phyloP scores from a whole-genome alignment of 2,329 filamentous ascomycete genomes.

The Penicillium nordicum region DNA sequence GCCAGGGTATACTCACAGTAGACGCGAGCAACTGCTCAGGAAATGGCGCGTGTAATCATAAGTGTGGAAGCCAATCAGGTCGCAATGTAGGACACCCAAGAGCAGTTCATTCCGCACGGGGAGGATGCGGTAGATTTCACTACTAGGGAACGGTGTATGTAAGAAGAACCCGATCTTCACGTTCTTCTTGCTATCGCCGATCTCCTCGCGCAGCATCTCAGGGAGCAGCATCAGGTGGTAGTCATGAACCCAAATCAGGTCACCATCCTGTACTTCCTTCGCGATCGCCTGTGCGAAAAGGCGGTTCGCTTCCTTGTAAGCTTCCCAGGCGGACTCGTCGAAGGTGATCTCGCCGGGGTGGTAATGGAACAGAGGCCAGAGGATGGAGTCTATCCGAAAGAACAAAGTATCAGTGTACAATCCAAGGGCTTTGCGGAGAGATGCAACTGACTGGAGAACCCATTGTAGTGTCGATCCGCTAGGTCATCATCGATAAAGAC shows the following conservation, averaged over 20 bases:
- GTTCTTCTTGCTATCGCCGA: constrained; percentile 76
- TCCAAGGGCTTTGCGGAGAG: background rate
- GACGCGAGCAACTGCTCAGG: constrained; percentile 91
- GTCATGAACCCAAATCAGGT: constrained; percentile 97
- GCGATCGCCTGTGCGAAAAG: constrained; percentile 86
- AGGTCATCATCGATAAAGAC: constrained; percentile 93
- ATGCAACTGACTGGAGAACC: constrained; percentile 75
- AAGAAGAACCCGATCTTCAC: constrained; percentile 98
- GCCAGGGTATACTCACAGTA: constrained; percentile 58
- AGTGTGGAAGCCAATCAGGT: constrained; percentile 95
- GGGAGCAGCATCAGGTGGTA: constrained; percentile 98
- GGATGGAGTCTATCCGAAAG: constrained; percentile 70
- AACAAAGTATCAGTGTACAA: constrained; percentile 10
- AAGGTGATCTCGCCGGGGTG: constrained; percentile 98
- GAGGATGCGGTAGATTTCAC: constrained; percentile 92
- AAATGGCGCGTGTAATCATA: constrained; percentile 99
- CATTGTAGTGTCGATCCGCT: constrained; percentile 94
- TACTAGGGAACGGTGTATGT: constrained; percentile 94
- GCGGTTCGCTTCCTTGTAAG: constrained; percentile 88
- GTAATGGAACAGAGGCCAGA: constrained; percentile 98
- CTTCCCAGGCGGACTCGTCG: constrained; percentile 89
- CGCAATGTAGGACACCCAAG: constrained; percentile 83
- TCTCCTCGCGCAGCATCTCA: constrained; percentile 88
- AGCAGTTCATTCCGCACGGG: constrained; percentile 88
- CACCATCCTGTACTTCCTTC: constrained; percentile 84